Percentiles rank a stretch among this genome's conserved stretches.
phyloP scores from a whole-genome alignment of 768 basidiomycete genomes.

The Leccinum obscurum region DNA sequence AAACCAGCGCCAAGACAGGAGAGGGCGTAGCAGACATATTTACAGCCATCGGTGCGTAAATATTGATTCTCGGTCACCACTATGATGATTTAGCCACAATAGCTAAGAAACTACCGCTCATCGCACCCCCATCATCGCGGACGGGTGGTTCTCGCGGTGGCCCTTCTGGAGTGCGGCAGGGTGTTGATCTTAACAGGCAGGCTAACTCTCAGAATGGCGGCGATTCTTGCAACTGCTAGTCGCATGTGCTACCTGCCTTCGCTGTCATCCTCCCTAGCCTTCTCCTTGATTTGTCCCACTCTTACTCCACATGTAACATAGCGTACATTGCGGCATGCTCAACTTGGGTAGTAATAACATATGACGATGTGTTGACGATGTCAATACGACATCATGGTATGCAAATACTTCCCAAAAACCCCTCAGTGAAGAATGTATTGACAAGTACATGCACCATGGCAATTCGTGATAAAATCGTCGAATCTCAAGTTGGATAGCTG shows the following conservation, averaged over 20 bases:
- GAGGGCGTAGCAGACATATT: slow-evolving; percentile 87
- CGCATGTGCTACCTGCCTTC: slow-evolving; percentile 10
- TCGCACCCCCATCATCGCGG: slow-evolving; percentile 65
- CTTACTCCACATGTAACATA: slow-evolving; percentile 32
- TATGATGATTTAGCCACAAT: slow-evolving; percentile 8
- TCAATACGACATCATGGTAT: slow-evolving; percentile 10
- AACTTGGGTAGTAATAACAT: slow-evolving; percentile 28
- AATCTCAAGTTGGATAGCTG: neutral
- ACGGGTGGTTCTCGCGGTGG: slow-evolving; percentile 51
- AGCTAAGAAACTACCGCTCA: slow-evolving; percentile 91
- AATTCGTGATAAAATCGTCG: neutral
- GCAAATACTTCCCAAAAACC: neutral
- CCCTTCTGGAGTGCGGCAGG: slow-evolving; percentile 54
- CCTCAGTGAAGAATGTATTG: neutral
- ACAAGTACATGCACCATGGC: neutral
- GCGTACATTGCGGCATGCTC: slow-evolving; percentile 28
- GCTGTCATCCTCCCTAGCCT: slow-evolving; percentile 6
- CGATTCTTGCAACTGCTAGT: slow-evolving; percentile 78
- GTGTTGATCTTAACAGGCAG: slow-evolving; percentile 83
- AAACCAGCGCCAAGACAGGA: slow-evolving; percentile 88
- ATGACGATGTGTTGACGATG: slow-evolving; percentile 6
- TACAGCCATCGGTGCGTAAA: slow-evolving; percentile 73
- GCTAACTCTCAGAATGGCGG: slow-evolving; percentile 45
- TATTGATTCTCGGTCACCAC: neutral
- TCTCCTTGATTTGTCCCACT: slow-evolving; percentile 15